Evolutionary conservation across 345 rosid genomes (phyloP).

Genomic region (Sisymbrium altissimum): DNA sequence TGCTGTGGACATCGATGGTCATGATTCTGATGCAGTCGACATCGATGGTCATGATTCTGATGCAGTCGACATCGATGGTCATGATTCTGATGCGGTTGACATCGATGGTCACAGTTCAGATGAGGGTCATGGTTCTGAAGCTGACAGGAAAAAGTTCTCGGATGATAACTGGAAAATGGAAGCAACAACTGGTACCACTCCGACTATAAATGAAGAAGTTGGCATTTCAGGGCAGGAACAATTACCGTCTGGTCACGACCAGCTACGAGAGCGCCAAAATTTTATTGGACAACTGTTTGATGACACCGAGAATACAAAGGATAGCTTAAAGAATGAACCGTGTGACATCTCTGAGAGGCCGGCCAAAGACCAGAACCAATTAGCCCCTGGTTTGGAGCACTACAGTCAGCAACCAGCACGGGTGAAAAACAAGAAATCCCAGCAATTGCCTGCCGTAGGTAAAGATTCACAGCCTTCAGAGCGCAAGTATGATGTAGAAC

Average conservation of each 20-base stretch:
- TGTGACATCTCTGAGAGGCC: constrained; percentile 50
- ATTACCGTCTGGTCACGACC: constrained; percentile 41
- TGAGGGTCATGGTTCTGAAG: constrained; percentile 56
- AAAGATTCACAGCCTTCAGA: constrained; percentile 39
- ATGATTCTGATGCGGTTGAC: constrained; percentile 42
- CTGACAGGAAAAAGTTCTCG: constrained; percentile 21
- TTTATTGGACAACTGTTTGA: constrained; percentile 82
- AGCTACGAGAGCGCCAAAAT: constrained; percentile 49
- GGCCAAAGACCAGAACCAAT: constrained; percentile 48
- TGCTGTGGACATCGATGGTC: constrained; percentile 45
- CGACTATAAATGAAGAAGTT: constrained; percentile 23
- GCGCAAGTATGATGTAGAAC: constrained; percentile 40
- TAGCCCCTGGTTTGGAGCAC: constrained; percentile 42
- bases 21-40: constrained; percentile 43
- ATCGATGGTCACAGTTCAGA: constrained; percentile 45
- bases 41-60: constrained; percentile 51
- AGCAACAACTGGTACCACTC: constrained; percentile 15
- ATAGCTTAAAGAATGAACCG: constrained; percentile 43
- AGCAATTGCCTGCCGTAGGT: constrained; percentile 44
- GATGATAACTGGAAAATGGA: constrained; percentile 19
- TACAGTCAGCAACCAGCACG: constrained; percentile 44
- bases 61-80: constrained; percentile 45
- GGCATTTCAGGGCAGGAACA: constrained; percentile 36
- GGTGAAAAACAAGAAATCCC: constrained; percentile 53
- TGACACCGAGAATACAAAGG: constrained; percentile 52